Base-by-base conservation (phyloP, 352 stramenopile genomes). In the Pythium folliculosum region DNA sequence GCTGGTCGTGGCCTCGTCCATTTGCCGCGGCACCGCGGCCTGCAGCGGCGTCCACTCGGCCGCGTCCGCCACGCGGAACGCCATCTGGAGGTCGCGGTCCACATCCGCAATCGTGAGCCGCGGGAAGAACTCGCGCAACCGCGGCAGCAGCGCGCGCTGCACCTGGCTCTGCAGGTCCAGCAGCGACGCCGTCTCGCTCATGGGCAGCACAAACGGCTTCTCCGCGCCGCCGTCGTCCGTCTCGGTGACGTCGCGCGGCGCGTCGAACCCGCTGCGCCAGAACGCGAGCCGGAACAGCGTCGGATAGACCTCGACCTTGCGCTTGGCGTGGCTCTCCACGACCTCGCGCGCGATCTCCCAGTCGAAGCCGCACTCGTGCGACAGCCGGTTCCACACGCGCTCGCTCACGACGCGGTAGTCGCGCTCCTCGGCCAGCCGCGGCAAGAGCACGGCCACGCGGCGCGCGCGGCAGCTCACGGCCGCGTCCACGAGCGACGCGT, bases 401-500 rank as follows among this genome's bases (percentile, higher is more conserved):
- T 89, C 73, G 59, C 82, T 92, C 60, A 94, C 86, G 0, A 91
- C 55, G 7, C 77, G 76, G 63, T 83, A 94, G 70, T 94, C 77
- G 17, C 54, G 71, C 9, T 72, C 77, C 68, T 94, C 86, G n/a
- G 79, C 77, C 65, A 91, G 71, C 68, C 81, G 85, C 49, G 82
- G 75, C 54, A 71, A 66, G 0, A 93, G 76, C 71, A 93, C 81
- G 10, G 84, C 73, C 19, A 73, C 70, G 27, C 72, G 51, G 52
- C 80, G 82, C 60, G 70, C 57, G n/a, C 59, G 59, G 54, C 68
- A 83, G 57, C 81, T 90, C 12, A 76, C 53, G 1, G 71, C 43
- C n/a, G 62, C 3, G n/a, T 93, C 84, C 10, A 93, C 60, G 22
- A 93, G 66, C 45, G 61, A 13, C 37, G 67, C 81, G 55, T 93